phyloP scores from a whole-genome alignment of 768 basidiomycete genomes.

The Wakefieldia striispora region DNA sequence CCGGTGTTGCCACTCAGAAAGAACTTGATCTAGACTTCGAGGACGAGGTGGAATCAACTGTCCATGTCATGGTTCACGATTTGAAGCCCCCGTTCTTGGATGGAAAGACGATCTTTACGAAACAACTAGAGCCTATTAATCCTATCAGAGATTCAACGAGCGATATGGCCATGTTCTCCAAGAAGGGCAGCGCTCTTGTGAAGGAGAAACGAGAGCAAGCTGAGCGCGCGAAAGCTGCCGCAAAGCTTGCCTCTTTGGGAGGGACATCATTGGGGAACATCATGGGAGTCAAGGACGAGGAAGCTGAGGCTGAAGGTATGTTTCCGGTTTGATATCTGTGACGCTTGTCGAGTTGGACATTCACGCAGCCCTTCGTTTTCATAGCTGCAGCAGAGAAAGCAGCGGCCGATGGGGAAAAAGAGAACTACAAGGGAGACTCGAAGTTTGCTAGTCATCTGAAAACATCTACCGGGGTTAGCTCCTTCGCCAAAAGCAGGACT shows the following conservation, averaged over 20 bases:
- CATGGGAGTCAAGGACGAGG: conserved; percentile 95
- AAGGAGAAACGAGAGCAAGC: conserved; percentile 96
- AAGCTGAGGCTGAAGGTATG: conserved; percentile 89
- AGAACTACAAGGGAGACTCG: conserved; percentile 88
- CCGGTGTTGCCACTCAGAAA: conserved; percentile 87
- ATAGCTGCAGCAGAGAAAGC: conserved; percentile 54
- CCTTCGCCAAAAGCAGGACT: conserved; percentile 78
- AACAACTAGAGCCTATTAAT: conserved; percentile 95
- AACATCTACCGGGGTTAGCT: conserved; percentile 68
- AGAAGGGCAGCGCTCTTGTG: conserved; percentile 93
- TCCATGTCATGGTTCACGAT: conserved; percentile 96
- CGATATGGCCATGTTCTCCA: conserved; percentile 94
- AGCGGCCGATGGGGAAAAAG: conserved; percentile 50
- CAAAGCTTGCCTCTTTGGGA: conserved; percentile 88
- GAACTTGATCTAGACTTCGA: conserved; percentile 92
- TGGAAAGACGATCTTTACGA: conserved; percentile 93
- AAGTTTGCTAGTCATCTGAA: conserved; percentile 97
- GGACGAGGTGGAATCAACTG: conserved; percentile 93
- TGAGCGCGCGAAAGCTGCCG: conserved; percentile 93
- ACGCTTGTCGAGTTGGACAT: conserved; percentile 62
- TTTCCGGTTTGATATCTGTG: conserved; percentile 21
- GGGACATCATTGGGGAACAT: conserved; percentile 96
- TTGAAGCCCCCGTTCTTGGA: conserved; percentile 98
- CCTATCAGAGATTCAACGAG: conserved; percentile 91
- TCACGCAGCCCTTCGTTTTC: conserved; percentile 62